Base-by-base conservation (phyloP, 2,329 filamentous ascomycete genomes). In the Septoria petroselini region DNA sequence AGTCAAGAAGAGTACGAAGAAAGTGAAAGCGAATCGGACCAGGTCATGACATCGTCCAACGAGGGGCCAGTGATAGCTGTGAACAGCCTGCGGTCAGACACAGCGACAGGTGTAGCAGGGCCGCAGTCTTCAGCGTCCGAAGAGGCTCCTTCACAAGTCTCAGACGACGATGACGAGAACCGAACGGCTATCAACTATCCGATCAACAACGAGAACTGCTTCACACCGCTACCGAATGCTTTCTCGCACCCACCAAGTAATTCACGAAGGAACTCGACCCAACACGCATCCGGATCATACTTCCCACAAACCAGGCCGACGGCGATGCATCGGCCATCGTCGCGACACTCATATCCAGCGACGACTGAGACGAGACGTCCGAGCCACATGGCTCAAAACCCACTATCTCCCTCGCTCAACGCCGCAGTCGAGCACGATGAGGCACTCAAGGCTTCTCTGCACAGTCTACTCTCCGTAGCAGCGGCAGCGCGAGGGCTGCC, bases 1-100 rank as follows among this genome's bases (percentile, higher is more conserved):
- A 95, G 91, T 63, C 89, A 95, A 67, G 91, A 95, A 61, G 91
- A 95, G 71, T 95, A 94, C 63, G 89, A 95, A 27, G 90, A 95
- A 73, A 94, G 86, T 55, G 90, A 95, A 68, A 95, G 80, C 69
- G 91, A 95, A 55, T 89, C 90, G 34, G 91, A 95, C 62, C 80
- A 78, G 48, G 74, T 82, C 42, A 73, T 84, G 72, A 80, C 77
- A 50, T 83, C 80, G 52, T 84, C 82, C 3, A 83, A 80, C 55
- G 81, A 84, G 64, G 79, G 77, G 34, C 67, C 81, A 18, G 62
- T 65, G 8, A 18, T 59, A 15, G 54, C 55, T 31, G 45, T 48
- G 4, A 44, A 40, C 54, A 67, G 15, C 62, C 63, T 46, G 54
- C 39, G 40, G 68, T 17, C 65, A 65, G 52, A 48, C 65, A 23